Base-by-base conservation (phyloP, 805 yeast genomes). In the Ogataea philodendri region DNA sequence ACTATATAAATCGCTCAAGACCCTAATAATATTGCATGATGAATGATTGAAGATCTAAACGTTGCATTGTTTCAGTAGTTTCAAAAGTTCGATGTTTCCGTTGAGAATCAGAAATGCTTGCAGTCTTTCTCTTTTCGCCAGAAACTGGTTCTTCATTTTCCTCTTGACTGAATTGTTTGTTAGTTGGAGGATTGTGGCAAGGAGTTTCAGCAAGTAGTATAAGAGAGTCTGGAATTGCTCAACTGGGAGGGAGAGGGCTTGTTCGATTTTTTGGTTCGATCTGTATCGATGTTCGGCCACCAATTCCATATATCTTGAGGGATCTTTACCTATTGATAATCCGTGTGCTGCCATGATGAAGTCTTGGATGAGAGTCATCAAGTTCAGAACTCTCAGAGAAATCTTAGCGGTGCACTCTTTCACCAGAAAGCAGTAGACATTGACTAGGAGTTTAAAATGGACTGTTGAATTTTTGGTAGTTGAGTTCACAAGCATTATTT, bases 41-140 rank as follows among this genome's bases (percentile, higher is more conserved):
- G 10, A 27, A 17, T 9, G 13, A 20, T 14, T n/a, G n/a, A n/a
- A n/a, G 17, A 19, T 15, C 22, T 40, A 34, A 11, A 34, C 9
- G 11, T 22, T 29, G 17, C 44, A 26, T 19, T 22, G 32, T 21
- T 30, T 35, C 9, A 48, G 22, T 15, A 40, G 13, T 22, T 38
- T 40, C 7, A 47, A 28, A 4, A 43, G 30, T n/a, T 37, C 42
- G n/a, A 23, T 39, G 29, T 48, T 43, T 11, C 30, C 39, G 32
- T 44, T 44, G 5, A 47, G 25, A 9, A 47, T 42, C 29, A 47
- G 32, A 28, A 44, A 44, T 15, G 47, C 45, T 17, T 41, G 45
- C 8, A 47, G 35, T 11, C 37, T 40, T n/a, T 24, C 20, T 22
- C 32, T 41, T 21, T 34, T 23, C 15, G 22, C 25, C n/a, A 25